These are phyloP conservation scores for Thielaviopsis euricoi DNA, from an alignment of 2,329 filamentous ascomycete species.

Conservation along the genomic window DNA sequence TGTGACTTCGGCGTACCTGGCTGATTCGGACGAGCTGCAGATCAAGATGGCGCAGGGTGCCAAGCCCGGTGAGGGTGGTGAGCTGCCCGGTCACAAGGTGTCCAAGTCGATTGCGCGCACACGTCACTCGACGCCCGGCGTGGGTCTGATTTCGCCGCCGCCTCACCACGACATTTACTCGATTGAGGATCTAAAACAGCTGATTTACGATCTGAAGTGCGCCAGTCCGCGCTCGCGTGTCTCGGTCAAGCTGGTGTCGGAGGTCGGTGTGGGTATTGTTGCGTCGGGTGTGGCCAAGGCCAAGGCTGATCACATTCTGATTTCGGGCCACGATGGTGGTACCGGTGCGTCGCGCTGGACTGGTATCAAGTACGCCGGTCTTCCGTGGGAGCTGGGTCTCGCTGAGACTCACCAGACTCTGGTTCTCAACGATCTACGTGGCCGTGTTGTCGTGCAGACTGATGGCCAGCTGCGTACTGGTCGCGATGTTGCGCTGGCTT, in stretches of 20 bases:
- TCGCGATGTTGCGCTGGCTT: conserved; percentile 85
- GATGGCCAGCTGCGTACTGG: conserved; percentile 89
- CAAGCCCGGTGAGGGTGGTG: conserved; percentile 94
- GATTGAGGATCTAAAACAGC: conserved; percentile 92
- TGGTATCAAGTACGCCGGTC: conserved; percentile 94
- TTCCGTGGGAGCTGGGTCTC: conserved; percentile 91
- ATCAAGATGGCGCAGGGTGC: conserved; percentile 99
- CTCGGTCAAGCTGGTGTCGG: conserved; percentile 93
- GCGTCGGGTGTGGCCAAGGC: conserved; percentile 95
- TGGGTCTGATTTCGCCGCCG: conserved; percentile 87
- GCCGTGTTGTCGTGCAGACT: conserved; percentile 88
- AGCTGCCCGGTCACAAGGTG: conserved; percentile 92
- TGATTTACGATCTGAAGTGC: conserved; percentile 96
- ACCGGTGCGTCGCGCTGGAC: conserved; percentile 96
- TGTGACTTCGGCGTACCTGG: conserved; percentile 86
- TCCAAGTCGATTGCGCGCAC: conserved; percentile 87
- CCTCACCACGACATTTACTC: conserved; percentile 98
- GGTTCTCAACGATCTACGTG: conserved; percentile 87
- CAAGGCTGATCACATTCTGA: conserved; percentile 91
- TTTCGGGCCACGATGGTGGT: conserved; percentile 92
- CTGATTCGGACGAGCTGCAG: conserved; percentile 88
- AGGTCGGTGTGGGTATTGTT: conserved; percentile 94
- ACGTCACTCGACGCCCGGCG: conserved; percentile 87
- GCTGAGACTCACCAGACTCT: conserved; percentile 95
- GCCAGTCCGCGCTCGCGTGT: conserved; percentile 82